Conservation (phyloP, 2,329 filamentous ascomycete species). For the Fusarium bactridioides region DNA sequence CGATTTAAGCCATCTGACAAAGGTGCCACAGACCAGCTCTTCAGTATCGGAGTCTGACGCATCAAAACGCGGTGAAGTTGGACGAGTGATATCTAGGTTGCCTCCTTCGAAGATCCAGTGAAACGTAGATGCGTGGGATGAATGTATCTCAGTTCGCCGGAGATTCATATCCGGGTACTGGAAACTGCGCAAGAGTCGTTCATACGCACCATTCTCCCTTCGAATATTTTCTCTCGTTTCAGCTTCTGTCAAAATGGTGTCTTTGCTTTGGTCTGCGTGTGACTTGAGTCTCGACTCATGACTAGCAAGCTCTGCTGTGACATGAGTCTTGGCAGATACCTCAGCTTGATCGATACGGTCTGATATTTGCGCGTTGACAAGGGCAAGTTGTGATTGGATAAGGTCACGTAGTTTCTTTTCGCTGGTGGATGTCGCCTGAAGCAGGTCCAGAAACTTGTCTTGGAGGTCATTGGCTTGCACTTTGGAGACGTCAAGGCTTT, state of each 20-base stretch:
- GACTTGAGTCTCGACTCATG: fast-evolving
- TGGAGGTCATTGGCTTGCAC: fast-evolving
- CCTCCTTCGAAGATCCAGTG: neutral
- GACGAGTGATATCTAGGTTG: no score
- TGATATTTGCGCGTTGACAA: fast-evolving
- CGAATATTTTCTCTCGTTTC: fast-evolving
- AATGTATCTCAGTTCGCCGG: neutral
- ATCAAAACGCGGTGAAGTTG: no score
- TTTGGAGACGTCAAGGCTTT: fast-evolving
- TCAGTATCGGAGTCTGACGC: no score
- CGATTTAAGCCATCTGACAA: fast-evolving
- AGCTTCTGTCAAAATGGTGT: fast-evolving
- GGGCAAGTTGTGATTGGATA: fast-evolving
- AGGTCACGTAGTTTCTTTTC: fast-evolving
- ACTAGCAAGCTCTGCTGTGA: fast-evolving
- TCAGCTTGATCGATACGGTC: fast-evolving
- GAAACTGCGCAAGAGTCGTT: fast-evolving
- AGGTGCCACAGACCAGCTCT: fast-evolving
- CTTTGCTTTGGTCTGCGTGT: fast-evolving
- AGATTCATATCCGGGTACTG: fast-evolving
- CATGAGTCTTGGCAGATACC: fast-evolving
- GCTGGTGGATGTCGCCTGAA: fast-evolving
- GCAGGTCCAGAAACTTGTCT: fast-evolving
- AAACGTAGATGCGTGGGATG: fast-evolving
- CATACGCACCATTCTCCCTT: fast-evolving